Evolutionary conservation across 495 filamentous ascomycete species (phyloP).

Genomic region (Pyrenula aspistea): DNA sequence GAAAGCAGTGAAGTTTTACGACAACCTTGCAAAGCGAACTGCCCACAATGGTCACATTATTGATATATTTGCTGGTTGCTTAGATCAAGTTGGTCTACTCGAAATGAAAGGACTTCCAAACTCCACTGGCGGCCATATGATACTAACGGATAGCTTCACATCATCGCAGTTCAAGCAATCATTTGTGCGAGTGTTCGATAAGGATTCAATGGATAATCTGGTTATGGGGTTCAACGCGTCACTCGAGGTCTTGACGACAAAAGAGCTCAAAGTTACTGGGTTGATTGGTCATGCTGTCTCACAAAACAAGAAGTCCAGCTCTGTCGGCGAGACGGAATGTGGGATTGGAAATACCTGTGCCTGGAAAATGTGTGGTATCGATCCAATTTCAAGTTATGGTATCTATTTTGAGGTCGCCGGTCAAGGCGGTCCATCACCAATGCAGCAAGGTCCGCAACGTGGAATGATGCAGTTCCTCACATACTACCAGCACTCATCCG

Average conservation of each 20-base stretch:
- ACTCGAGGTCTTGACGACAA: slow-evolving; percentile 91
- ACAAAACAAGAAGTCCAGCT: slow-evolving; percentile 93
- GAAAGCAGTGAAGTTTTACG: slow-evolving; percentile 98
- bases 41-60: slow-evolving; percentile 96
- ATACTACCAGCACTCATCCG: slow-evolving; percentile 96
- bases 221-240: slow-evolving; percentile 98
- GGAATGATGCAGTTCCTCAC: slow-evolving; percentile 98
- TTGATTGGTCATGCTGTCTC: slow-evolving; percentile 95
- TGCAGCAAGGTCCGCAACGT: slow-evolving; percentile 77
- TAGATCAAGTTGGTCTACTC: slow-evolving; percentile 94
- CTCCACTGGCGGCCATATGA: slow-evolving; percentile 95
- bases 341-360: slow-evolving; percentile 98
- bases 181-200: slow-evolving; percentile 94
- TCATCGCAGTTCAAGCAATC: slow-evolving; percentile 99
- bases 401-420: slow-evolving; percentile 97
- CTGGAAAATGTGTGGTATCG: slow-evolving; percentile 99
- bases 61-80: slow-evolving; percentile 95
- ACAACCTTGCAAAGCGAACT: slow-evolving; percentile 87
- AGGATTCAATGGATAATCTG: slow-evolving; percentile 86
- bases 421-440: slow-evolving; percentile 77
- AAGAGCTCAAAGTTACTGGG: slow-evolving; percentile 97
- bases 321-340: slow-evolving; percentile 95
- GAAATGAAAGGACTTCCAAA: slow-evolving; percentile 99
- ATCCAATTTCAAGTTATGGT: slow-evolving; percentile 85
- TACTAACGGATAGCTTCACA: slow-evolving; percentile 96